Conservation (phyloP, 2,329 filamentous ascomycete species). For the Sclerotiophoma versabilis region DNA sequence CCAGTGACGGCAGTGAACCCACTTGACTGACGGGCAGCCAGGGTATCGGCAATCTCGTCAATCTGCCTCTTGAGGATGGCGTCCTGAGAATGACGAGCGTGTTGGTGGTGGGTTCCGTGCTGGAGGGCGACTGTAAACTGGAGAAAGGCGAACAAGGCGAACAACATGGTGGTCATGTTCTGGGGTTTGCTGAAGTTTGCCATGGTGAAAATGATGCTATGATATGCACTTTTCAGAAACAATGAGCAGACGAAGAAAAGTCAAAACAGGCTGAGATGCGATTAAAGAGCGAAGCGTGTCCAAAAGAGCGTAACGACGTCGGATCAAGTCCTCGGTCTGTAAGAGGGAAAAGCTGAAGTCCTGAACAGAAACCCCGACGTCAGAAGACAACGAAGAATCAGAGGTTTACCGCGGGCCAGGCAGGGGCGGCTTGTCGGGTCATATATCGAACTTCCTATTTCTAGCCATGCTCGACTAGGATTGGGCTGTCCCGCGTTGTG, state of each 20-base stretch:
- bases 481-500: slow-evolving; percentile 17
- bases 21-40: slow-evolving; percentile 35
- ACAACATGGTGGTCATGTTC: slow-evolving; percentile 42
- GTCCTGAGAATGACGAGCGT: slow-evolving; percentile 27
- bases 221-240: slow-evolving; percentile 16
- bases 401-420: slow-evolving; percentile 30
- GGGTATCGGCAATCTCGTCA: slow-evolving; percentile 30
- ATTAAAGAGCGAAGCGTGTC: slow-evolving; percentile 22
- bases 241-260: slow-evolving; percentile 19
- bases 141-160: slow-evolving; percentile 43
- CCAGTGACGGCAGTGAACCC: slow-evolving; percentile 38
- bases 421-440: slow-evolving; percentile 38
- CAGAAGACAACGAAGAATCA: slow-evolving; percentile 39
- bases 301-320: slow-evolving; percentile 47
- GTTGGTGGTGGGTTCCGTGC: slow-evolving; percentile 32
- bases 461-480: slow-evolving; percentile 31
- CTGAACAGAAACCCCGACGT: slow-evolving; percentile 37
- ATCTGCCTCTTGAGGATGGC: slow-evolving; percentile 33
- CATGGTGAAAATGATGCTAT: slow-evolving; percentile 30
- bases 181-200: slow-evolving; percentile 46
- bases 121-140: slow-evolving; percentile 42
- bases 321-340: slow-evolving; percentile 41
- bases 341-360: slow-evolving; percentile 24
- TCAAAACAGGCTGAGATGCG: slow-evolving; percentile 16
- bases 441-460: slow-evolving; percentile 41